Base-by-base conservation (phyloP, 768 basidiomycete species). In the Porphyrellus cyaneotinctus region DNA sequence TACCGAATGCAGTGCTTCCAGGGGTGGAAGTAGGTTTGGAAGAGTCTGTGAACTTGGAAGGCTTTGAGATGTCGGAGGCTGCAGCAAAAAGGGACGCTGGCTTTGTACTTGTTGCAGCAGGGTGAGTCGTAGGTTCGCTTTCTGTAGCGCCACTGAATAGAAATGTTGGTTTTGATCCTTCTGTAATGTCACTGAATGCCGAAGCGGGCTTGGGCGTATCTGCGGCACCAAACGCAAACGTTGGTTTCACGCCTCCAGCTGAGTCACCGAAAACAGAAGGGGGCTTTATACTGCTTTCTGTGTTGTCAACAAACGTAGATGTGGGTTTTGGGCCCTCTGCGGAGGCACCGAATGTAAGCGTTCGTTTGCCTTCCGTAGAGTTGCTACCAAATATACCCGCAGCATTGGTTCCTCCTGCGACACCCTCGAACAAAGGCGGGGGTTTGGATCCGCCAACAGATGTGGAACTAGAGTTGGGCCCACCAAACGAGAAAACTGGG, bases 401-500 rank as follows among this genome's bases (percentile, higher is more conserved):
- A 6, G 51, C 22, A 15, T 43, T 50, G 9, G 51, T 14, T 22
- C 28, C 44, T 43, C 44, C 58, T 18, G 50, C 14, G 26, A 26
- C 32, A 36, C 54, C 55, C 18, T 63, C 58, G 46, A 62, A 67
- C 30, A 51, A 45, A n/a, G 54, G 30, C 15, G 60, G 39, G 11
- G 58, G 43, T 30, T 62, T 61, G 28, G 59, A 22, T 37, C 15
- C 60, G 39, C 57, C 64, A 4, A 28, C 36, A 17, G 60, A 49
- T n/a, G 53, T 64, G 14, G 60, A 57, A 44, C 55, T 46, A 32
- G 52, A 31, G 23, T 49, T 53, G 41, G 32, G 11, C 30, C 53
- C 64, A 41, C 59, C 49, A 44, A 63, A 64, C 38, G 69, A 54
- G 43, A 66, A 61, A 7, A 49, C 26, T 18, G 59, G 47, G 18